Base-by-base conservation (phyloP, 1,284 basidiomycete genomes). In the Tilletia indica region DNA sequence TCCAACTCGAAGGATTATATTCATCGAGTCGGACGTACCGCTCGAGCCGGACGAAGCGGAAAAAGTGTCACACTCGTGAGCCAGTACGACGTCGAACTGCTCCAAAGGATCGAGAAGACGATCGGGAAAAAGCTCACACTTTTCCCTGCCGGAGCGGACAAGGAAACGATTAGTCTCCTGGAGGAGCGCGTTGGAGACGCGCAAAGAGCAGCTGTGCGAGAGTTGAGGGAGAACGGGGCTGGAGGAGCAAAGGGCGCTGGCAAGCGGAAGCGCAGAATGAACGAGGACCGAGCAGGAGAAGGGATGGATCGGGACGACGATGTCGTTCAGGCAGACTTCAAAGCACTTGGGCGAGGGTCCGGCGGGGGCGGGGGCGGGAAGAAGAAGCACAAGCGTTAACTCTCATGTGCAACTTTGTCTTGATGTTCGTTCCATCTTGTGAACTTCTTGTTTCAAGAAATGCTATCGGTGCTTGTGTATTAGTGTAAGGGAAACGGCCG, bases 1-100 rank as follows among this genome's bases (percentile, higher is more conserved):
- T 93, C 94, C 5, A 93, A 99, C 85, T 98, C 95, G 38, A 99
- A 99, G 87, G 97, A 99, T 85, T 99, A 99, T 85, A 97, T 99
- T 71, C 97, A 99, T 85, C 90, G 97, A 71, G 97, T 99, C 21
- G 97, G 97, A 47, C 90, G 97, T 75, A 99, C 97, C 42, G 97
- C 97, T 2, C 91, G 97, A 84, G 97, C 97, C 0, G 97, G 97
- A 16, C 89, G 97, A 56, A 90, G 93, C 1, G 97, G 97, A 56
- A 97, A 97, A 86, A 91, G 93, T 0, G 92, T 99, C 78, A 97
- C 97, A 12, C 88, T 99, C 31, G 94, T 98, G 12, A 95, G 96
- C 1, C 97, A 99, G 86, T 99, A 99, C 85, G 96, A 99, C 80
- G 94, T 99, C 71, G 97, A 99, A 85, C 88, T 98, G 70, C 87